Conservation (phyloP, 1,139 yeast species). For the Williopsis jadinii region DNA sequence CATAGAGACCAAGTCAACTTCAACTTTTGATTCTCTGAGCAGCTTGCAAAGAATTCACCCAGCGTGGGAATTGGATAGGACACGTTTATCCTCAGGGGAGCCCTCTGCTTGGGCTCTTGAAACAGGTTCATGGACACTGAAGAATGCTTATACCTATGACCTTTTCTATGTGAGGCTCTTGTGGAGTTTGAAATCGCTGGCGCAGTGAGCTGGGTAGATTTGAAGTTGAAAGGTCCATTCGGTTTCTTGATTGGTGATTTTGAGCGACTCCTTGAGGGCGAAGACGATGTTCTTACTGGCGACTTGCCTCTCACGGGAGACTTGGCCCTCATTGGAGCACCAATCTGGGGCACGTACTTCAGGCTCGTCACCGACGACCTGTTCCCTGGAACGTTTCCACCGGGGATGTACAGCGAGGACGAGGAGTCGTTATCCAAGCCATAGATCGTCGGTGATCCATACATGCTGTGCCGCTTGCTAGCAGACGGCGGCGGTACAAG, state of each 20-base stretch:
- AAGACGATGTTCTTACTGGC: constrained; percentile 27
- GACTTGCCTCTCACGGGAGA: constrained; percentile 34
- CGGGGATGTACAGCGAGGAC: constrained; percentile 18
- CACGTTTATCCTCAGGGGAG: constrained; percentile 67
- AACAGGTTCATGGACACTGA: constrained; percentile 96
- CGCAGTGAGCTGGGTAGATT: constrained; percentile 34
- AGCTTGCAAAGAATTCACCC: constrained; percentile 51
- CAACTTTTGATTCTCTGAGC: constrained; percentile 45
- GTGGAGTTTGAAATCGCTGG: constrained; percentile 18
- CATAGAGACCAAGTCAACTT: constrained; percentile 60
- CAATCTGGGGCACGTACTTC: constrained; percentile 31
- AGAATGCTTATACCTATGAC: constrained; percentile 92
- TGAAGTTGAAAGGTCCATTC: constrained; percentile 46
- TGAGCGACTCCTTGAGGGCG: constrained; percentile 28
- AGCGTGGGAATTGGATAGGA: constrained; percentile 75
- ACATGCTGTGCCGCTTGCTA: constrained; percentile 13
- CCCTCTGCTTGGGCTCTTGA: constrained; percentile 80
- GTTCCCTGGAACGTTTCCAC: constrained; percentile 23
- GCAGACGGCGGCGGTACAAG: constrained; percentile 15
- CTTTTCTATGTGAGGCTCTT: constrained; percentile 72
- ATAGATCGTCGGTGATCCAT: constrained; percentile 13
- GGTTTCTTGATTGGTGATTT: constrained; percentile 32
- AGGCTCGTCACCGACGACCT: constrained; percentile 19
- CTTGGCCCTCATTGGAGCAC: constrained; percentile 25
- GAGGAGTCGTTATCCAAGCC: constrained; percentile 18